These are phyloP conservation scores for Phyllostachys edulis DNA, from an alignment of 176 grass and related monocot genomes.

Conservation along the genomic window DNA sequence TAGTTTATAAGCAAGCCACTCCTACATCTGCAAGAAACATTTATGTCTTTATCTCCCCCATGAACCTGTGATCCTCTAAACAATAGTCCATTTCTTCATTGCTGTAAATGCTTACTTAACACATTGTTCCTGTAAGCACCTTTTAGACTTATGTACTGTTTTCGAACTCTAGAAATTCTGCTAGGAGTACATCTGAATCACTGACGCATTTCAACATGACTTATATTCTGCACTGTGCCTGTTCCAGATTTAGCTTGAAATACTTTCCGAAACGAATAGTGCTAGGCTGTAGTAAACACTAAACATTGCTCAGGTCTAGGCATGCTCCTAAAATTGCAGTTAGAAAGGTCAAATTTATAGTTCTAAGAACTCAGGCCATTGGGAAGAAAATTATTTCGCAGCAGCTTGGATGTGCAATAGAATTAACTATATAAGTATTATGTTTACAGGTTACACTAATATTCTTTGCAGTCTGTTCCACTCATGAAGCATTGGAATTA, in stretches of 20 bases:
- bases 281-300: not conserved
- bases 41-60: too few species aligned
- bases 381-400: not conserved
- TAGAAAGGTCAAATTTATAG: too few species aligned
- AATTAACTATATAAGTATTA: not conserved
- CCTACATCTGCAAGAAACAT: too few species aligned
- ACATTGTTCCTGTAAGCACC: too few species aligned
- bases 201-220: not conserved
- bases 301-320: not conserved
- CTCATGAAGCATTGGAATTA: not conserved
- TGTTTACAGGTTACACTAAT: not conserved
- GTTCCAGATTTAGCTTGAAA: not conserved
- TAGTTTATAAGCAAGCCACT: too few species aligned
- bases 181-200: not conserved
- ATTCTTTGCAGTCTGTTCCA: slow-evolving; percentile 15
- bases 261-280: not conserved
- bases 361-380: not conserved
- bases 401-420: not conserved
- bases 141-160: not conserved
- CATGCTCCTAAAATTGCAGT: not conserved
- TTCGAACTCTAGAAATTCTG: not conserved
- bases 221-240: not conserved
- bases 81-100: too few species aligned
- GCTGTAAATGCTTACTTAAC: too few species aligned
- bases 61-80: too few species aligned